Percentiles rank a stretch among this genome's conserved stretches.
Evolutionary conservation across 495 filamentous ascomycete species (phyloP).

Genomic region (Aspergillus steynii): DNA sequence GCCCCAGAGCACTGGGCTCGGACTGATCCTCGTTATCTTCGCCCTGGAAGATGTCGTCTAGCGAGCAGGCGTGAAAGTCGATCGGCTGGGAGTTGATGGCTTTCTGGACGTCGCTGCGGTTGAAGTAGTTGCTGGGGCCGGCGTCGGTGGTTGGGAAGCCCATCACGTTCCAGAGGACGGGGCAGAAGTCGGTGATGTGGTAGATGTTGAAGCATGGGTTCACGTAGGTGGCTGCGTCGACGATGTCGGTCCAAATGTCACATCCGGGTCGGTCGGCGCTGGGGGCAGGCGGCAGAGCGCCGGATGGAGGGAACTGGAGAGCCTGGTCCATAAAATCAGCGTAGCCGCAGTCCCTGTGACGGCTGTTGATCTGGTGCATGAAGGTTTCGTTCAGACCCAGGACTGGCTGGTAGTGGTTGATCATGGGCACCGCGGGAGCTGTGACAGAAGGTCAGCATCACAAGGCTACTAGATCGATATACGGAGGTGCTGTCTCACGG

Average conservation of each 20-base stretch:
- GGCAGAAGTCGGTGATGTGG: constrained; percentile 73
- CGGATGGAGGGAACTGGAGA: constrained; percentile 67
- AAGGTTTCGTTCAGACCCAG: constrained; percentile 70
- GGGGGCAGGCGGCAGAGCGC: constrained; percentile 48
- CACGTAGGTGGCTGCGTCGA: constrained; percentile 52
- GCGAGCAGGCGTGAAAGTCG: constrained; percentile 63
- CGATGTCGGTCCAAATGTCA: constrained; percentile 57
- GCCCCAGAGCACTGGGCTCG: constrained; percentile 46
- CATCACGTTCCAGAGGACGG: constrained; percentile 69
- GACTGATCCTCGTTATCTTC: constrained; percentile 46
- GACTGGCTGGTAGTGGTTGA: constrained; percentile 61
- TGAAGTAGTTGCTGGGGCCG: constrained; percentile 71
- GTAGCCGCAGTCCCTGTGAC: constrained; percentile 64
- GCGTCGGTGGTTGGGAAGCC: constrained; percentile 66
- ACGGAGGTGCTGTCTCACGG: constrained; percentile 17
- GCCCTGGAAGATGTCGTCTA: constrained; percentile 49
- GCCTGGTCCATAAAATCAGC: constrained; percentile 59
- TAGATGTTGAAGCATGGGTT: constrained; percentile 87
- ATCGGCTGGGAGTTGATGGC: constrained; percentile 68
- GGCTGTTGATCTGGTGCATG: constrained; percentile 54
- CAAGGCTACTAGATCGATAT: neutral
- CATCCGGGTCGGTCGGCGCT: constrained; percentile 45
- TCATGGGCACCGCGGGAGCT: constrained; percentile 62
- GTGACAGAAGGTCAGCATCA: neutral
- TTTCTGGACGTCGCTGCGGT: constrained; percentile 70